Percentiles rank a stretch among this genome's conserved stretches.
These are phyloP conservation scores for Citrus inodora DNA, from an alignment of 345 rosid genomes.

Conservation along the genomic window DNA sequence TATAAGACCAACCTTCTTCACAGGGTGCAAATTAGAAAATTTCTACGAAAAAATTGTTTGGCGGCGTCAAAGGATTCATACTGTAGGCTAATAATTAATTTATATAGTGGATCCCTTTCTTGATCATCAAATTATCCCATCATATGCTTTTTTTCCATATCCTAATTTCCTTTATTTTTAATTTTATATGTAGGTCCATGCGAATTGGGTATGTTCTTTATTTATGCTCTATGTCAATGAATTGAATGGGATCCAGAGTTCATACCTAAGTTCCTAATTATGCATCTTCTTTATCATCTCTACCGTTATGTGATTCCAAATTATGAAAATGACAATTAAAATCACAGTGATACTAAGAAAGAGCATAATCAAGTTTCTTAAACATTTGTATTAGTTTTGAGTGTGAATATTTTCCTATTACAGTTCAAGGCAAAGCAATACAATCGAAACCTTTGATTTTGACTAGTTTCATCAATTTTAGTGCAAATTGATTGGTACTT, in stretches of 20 bases:
- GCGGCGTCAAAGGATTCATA: constrained; percentile 13
- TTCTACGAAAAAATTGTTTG: background rate
- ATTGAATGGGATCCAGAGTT: constrained; percentile 13
- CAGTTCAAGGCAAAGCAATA: background rate
- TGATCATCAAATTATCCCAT: background rate
- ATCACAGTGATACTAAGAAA: background rate
- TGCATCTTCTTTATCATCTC: background rate
- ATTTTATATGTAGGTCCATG: background rate
- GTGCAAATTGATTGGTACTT: background rate
- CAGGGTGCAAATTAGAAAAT: background rate
- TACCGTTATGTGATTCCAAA: constrained; percentile 1
- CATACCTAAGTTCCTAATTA: constrained; percentile 16
- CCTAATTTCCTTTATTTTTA: background rate
- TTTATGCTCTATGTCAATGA: background rate
- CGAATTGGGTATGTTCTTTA: background rate
- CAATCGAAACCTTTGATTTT: background rate
- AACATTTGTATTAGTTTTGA: background rate
- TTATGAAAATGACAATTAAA: constrained; percentile 6
- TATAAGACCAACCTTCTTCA: background rate
- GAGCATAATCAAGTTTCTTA: background rate
- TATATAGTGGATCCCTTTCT: background rate
- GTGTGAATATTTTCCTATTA: background rate
- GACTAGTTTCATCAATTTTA: background rate
- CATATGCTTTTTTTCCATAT: background rate
- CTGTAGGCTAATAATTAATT: background rate